These are phyloP conservation scores for Peronospora tabacina DNA, from an alignment of 352 stramenopile species.

Conservation along the genomic window DNA sequence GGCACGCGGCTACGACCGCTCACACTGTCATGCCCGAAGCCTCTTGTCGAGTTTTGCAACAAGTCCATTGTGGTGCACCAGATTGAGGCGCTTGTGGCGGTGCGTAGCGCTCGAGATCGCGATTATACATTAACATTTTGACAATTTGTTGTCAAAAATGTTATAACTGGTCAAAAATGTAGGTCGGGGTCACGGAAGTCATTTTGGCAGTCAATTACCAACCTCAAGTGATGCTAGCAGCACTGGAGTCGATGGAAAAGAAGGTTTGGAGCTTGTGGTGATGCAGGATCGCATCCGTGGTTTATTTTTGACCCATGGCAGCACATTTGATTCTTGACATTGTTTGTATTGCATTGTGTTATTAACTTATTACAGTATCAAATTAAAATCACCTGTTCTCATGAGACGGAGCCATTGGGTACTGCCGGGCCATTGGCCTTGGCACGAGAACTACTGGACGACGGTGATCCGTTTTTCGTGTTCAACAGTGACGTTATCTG, in stretches of 20 bases:
- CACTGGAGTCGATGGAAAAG: conserved; percentile 71
- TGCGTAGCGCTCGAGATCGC: conserved; percentile 12
- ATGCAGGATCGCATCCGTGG: background rate
- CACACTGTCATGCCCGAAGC: conserved; percentile 86
- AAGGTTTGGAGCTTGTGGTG: conserved; percentile 29
- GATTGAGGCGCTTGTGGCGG: conserved; percentile 80
- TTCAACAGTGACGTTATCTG: conserved; percentile 89
- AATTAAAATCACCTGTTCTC: conserved; percentile 87
- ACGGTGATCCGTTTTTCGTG: conserved; percentile 86
- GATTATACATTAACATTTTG: background rate
- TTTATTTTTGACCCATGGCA: conserved; percentile 8
- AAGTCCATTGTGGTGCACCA: conserved; percentile 87
- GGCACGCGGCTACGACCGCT: conserved; percentile 85
- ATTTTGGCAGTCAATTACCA: conserved; percentile 88
- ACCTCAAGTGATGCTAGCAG: conserved; percentile 82
- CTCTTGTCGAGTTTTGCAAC: conserved; percentile 89
- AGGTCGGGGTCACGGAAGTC: conserved; percentile 86
- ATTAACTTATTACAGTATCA: conserved; percentile 47
- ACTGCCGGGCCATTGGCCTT: conserved; percentile 78
- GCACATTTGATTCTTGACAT: background rate
- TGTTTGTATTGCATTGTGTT: conserved; percentile 4
- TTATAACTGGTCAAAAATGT: background rate
- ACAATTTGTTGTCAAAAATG: background rate
- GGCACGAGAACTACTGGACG: conserved; percentile 72
- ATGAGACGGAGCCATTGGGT: conserved; percentile 79